Conservation (phyloP, 129 eudicot species). For the Ambrosia trifida region DNA sequence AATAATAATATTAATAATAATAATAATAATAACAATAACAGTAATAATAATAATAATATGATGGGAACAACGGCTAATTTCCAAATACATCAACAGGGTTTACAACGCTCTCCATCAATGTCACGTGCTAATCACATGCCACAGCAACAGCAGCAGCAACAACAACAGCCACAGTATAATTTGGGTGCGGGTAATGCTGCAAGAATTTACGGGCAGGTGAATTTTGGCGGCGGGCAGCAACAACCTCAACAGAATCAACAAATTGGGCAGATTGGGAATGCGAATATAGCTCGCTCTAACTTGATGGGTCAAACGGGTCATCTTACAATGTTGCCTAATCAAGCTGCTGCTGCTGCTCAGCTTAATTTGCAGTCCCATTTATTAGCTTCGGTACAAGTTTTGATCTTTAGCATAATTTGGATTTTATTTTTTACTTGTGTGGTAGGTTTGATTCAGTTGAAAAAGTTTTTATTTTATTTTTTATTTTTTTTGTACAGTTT, state of each 20-base stretch:
- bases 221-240: slow-evolving; percentile 43
- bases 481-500: neutral
- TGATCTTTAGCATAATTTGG: neutral
- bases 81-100: slow-evolving; percentile 53
- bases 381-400: slow-evolving; percentile 59
- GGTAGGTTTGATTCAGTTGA: neutral
- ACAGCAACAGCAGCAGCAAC: slow-evolving; percentile 41
- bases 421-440: neutral
- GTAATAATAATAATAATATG: slow-evolving; percentile 32
- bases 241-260: slow-evolving; percentile 52
- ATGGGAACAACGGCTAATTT: slow-evolving; percentile 31
- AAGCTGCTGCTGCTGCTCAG: slow-evolving; percentile 71
- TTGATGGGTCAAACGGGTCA: slow-evolving; percentile 81
- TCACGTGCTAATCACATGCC: slow-evolving; percentile 59
- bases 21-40: slow-evolving; percentile 41
- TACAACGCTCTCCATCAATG: slow-evolving; percentile 59
- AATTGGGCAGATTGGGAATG: slow-evolving; percentile 52
- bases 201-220: slow-evolving; percentile 72
- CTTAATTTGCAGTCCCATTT: slow-evolving; percentile 76
- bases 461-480: too few species aligned
- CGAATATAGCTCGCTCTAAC: slow-evolving; percentile 51
- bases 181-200: slow-evolving; percentile 34
- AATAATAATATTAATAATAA: slow-evolving; percentile 9
- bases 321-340: slow-evolving; percentile 66
- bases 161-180: slow-evolving; percentile 29